These are phyloP conservation scores for Tulasnella sp. DNA, from an alignment of 768 basidiomycete genomes.

Conservation along the genomic window DNA sequence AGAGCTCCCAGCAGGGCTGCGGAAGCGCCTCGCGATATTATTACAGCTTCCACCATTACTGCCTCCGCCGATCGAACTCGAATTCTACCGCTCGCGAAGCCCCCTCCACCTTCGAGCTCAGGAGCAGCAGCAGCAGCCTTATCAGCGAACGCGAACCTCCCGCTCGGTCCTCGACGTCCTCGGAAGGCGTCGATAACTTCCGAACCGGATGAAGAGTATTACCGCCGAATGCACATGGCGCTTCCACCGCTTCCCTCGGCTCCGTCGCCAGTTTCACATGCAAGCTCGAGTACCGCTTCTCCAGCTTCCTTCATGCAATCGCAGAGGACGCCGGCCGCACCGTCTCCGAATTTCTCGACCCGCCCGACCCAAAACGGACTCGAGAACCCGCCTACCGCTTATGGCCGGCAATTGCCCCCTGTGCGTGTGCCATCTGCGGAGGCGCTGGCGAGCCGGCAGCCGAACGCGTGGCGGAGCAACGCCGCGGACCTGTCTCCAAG, in stretches of 20 bases:
- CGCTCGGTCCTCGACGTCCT: not conserved
- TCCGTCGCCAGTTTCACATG: constrained; percentile 10
- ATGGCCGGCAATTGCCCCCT: not conserved
- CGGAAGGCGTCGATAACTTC: not conserved
- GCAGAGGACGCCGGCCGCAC: not conserved
- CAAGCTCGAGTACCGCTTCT: not conserved
- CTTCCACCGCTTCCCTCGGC: constrained; percentile 5
- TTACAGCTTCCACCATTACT: not conserved
- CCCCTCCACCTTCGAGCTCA: not conserved
- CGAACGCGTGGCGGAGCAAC: not conserved
- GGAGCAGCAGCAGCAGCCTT: not conserved
- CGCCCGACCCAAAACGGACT: not conserved
- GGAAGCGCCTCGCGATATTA: not conserved
- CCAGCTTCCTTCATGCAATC: not conserved
- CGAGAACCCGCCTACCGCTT: not conserved
- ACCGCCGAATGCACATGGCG: constrained; percentile 3
- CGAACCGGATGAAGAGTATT: not conserved
- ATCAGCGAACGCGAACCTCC: not conserved
- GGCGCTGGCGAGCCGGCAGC: not conserved
- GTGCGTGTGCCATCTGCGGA: not conserved
- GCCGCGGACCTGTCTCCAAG: not conserved
- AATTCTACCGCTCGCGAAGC: not conserved
- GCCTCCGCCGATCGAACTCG: not conserved
- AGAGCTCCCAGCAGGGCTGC: not conserved
- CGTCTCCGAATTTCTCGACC: not conserved